A percentile compares a stretch with the other conserved stretches of the same genome.
Evolutionary conservation across 2,329 filamentous ascomycete species (phyloP).

Genomic region (Neophaeococcomyces aloes): DNA sequence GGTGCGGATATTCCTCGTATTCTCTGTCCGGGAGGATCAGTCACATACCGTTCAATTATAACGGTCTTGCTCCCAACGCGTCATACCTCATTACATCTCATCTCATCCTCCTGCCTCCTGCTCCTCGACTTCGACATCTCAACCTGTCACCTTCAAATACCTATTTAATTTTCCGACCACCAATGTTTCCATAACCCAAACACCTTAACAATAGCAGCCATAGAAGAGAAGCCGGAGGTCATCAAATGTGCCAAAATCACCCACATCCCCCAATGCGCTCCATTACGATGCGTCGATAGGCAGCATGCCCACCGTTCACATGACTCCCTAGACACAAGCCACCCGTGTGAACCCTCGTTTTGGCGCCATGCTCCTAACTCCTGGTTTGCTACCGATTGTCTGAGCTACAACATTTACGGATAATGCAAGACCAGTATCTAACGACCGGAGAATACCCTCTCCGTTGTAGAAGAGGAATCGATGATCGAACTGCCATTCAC

Average conservation of each 20-base stretch:
- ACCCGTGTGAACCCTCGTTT: slow-evolving; percentile 11
- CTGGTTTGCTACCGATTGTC: slow-evolving; percentile 34
- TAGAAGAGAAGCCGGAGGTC: slow-evolving; percentile 8
- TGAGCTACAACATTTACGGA: slow-evolving; percentile 33
- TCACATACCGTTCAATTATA: too few relatives aligned
- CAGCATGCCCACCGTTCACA: slow-evolving; percentile 21
- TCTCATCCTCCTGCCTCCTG: too few relatives aligned
- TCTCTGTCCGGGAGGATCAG: too few relatives aligned
- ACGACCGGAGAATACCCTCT: slow-evolving; percentile 43
- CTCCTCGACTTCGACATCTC: too few relatives aligned
- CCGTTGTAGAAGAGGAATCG: slow-evolving; percentile 32
- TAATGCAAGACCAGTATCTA: slow-evolving; percentile 33
- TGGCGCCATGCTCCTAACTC: slow-evolving; percentile 50
- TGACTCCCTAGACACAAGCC: slow-evolving; percentile 11
- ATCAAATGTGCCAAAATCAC: slow-evolving; percentile 10
- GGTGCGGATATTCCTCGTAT: too few relatives aligned
- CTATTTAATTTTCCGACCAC: too few relatives aligned
- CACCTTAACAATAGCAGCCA: slow-evolving; percentile 12
- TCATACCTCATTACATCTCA: too few relatives aligned
- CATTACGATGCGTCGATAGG: slow-evolving; percentile 22
- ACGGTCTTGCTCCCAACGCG: too few relatives aligned
- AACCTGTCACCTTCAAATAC: too few relatives aligned
- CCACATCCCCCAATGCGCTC: slow-evolving; percentile 21
- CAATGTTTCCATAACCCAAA: too few relatives aligned
- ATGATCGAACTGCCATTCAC: slow-evolving; percentile 39